phyloP scores from a whole-genome alignment of 495 filamentous ascomycete species.

The Durotheca rogersii region DNA sequence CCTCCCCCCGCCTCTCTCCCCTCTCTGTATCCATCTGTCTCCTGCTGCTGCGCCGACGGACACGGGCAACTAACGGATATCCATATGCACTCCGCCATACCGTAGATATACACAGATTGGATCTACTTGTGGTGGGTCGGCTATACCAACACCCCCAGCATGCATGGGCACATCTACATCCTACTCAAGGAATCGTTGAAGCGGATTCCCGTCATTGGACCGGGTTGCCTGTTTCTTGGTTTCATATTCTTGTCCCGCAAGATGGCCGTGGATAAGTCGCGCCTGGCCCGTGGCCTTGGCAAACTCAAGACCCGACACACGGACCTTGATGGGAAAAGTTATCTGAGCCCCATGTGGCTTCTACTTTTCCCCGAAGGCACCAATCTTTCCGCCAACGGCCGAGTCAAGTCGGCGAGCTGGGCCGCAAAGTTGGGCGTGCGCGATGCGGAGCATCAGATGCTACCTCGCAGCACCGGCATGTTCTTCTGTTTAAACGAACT shows the following conservation, averaged over 20 bases:
- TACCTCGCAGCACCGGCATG: conserved; percentile 75
- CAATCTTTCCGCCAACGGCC: conserved; percentile 67
- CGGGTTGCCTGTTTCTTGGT: conserved; percentile 77
- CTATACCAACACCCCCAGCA: conserved; percentile 63
- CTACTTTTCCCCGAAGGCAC: conserved; percentile 84
- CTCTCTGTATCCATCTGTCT: too few species aligned
- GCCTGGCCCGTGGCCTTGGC: conserved; percentile 65
- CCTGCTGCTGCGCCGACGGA: neutral
- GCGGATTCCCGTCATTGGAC: conserved; percentile 71
- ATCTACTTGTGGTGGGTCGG: conserved; percentile 86
- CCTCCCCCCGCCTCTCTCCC: too few species aligned
- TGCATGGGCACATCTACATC: conserved; percentile 83
- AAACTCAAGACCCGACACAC: conserved; percentile 61
- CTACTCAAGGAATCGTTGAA: conserved; percentile 82
- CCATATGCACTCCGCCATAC: conserved; percentile 7
- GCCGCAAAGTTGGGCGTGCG: conserved; percentile 66
- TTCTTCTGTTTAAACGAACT: conserved; percentile 75
- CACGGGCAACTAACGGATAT: conserved; percentile 11
- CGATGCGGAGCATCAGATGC: conserved; percentile 66
- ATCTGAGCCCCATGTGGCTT: conserved; percentile 79
- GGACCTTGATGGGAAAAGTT: conserved; percentile 53
- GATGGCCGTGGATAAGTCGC: conserved; percentile 73
- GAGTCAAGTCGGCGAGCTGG: conserved; percentile 63
- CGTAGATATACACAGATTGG: conserved; percentile 85
- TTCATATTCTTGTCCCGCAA: conserved; percentile 86